A percentile compares a stretch with the other conserved stretches of the same genome.
Conservation (phyloP, 129 eudicot species). For the Pittosporum tobira region DNA sequence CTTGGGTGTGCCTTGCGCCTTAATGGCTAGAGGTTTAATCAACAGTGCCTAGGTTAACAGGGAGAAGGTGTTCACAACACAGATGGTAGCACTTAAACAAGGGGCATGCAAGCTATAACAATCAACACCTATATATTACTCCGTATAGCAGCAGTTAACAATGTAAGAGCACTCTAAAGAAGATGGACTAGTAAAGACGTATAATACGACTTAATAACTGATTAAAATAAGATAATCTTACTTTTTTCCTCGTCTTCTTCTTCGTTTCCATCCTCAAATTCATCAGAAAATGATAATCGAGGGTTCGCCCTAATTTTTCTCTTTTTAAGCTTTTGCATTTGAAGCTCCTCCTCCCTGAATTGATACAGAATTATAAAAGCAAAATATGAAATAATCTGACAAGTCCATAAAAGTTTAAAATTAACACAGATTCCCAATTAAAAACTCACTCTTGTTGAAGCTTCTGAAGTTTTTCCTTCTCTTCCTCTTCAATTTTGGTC, state of each 20-base stretch:
- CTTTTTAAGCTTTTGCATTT: conserved; percentile 73
- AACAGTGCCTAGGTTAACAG: not conserved
- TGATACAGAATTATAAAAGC: conserved; percentile 5
- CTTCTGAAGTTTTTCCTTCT: conserved; percentile 93
- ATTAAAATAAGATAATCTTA: conserved; percentile 23
- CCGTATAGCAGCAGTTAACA: not conserved
- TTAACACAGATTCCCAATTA: not conserved
- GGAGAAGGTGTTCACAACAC: not conserved
- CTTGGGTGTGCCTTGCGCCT: too few relatives aligned
- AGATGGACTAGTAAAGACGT: not conserved
- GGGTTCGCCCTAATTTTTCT: conserved; percentile 69
- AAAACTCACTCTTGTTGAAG: conserved; percentile 89
- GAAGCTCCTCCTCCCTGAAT: conserved; percentile 86
- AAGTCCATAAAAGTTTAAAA: not conserved
- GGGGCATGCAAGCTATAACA: not conserved
- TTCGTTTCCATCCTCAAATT: conserved; percentile 57
- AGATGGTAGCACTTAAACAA: not conserved
- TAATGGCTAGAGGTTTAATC: too few relatives aligned
- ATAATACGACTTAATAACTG: not conserved
- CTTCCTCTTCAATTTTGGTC: conserved; percentile 90
- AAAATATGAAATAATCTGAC: conserved; percentile 1
- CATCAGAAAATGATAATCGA: conserved; percentile 76
- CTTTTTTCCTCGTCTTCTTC: conserved; percentile 61
- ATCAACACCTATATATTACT: not conserved
- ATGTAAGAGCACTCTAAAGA: not conserved